Percentiles rank a stretch among this genome's conserved stretches.
Conservation (phyloP, 306 rosid genomes). For the Datisca glomerata region DNA sequence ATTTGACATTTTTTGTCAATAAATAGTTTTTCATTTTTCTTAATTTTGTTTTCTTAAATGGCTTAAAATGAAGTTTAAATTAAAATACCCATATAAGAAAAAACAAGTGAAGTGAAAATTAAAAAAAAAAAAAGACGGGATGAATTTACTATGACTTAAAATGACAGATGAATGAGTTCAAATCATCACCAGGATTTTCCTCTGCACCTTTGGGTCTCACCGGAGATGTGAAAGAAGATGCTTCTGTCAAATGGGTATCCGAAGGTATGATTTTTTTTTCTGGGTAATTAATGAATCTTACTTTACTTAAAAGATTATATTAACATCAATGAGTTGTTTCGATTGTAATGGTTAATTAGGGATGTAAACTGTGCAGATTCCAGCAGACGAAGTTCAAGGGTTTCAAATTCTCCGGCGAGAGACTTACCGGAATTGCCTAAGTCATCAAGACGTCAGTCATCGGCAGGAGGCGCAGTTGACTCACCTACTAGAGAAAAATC, state of each 20-base stretch:
- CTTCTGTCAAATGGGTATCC: constrained; percentile 10
- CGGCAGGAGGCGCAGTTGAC: constrained; percentile 10
- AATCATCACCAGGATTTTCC: constrained; percentile 20
- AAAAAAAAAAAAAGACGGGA: no score
- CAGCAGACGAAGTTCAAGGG: constrained; percentile 11
- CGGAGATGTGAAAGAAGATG: constrained; percentile 9
- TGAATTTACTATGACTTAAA: neutral
- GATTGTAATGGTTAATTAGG: neutral
- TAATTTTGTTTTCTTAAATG: neutral
- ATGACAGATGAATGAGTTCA: constrained; percentile 67
- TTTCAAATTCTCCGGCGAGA: constrained; percentile 7
- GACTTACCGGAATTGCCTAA: constrained; percentile 33
- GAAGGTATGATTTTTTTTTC: constrained; percentile 15
- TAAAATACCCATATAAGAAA: neutral
- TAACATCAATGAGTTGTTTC: neutral
- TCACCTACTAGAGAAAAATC: constrained; percentile 43
- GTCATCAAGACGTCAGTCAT: constrained; percentile 29
- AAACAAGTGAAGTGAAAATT: neutral
- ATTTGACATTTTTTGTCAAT: no score
- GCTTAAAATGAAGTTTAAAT: neutral
- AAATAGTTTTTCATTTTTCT: neutral
- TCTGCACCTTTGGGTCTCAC: constrained; percentile 25
- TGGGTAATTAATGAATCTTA: no score
- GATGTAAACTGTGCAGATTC: constrained; percentile 18
- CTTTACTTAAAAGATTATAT: no score